Percentiles rank a stretch among this genome's conserved stretches.
phyloP scores from a whole-genome alignment of 2,329 filamentous ascomycete species.

The Apiospora pterosperma region DNA sequence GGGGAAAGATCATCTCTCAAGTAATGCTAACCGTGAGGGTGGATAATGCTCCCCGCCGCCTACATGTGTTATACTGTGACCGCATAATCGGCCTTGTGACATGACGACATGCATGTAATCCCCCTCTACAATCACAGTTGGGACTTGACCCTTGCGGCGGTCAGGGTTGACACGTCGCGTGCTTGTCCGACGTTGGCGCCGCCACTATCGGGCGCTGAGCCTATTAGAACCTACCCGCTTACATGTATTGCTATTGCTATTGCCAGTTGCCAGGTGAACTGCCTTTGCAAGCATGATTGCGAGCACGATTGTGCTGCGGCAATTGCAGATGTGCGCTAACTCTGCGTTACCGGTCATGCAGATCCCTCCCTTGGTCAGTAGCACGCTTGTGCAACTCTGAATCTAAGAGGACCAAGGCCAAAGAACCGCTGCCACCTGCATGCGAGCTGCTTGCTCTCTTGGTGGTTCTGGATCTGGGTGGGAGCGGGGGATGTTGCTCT shows the following conservation, averaged over 20 bases:
- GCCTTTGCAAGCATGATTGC: background rate
- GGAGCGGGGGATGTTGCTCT: background rate
- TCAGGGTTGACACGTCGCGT: background rate
- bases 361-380: background rate
- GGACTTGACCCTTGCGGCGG: background rate
- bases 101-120: background rate
- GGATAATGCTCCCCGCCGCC: background rate
- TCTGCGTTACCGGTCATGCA: constrained; percentile 3
- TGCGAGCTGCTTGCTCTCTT: background rate
- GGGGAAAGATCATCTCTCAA: background rate
- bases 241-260: background rate
- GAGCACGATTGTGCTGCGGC: background rate
- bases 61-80: background rate
- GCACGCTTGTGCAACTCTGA: background rate
- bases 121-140: background rate
- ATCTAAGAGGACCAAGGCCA: background rate
- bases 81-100: background rate
- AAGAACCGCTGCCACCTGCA: background rate
- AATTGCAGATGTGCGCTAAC: constrained; percentile 1
- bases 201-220: background rate
- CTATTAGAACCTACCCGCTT: constrained; percentile 1
- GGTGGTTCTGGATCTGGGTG: background rate
- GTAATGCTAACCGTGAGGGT: background rate
- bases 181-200: background rate
- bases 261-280: background rate